These are phyloP conservation scores for Vitis rupestris DNA, from an alignment of 164 flowering plant genomes.

Conservation along the genomic window DNA sequence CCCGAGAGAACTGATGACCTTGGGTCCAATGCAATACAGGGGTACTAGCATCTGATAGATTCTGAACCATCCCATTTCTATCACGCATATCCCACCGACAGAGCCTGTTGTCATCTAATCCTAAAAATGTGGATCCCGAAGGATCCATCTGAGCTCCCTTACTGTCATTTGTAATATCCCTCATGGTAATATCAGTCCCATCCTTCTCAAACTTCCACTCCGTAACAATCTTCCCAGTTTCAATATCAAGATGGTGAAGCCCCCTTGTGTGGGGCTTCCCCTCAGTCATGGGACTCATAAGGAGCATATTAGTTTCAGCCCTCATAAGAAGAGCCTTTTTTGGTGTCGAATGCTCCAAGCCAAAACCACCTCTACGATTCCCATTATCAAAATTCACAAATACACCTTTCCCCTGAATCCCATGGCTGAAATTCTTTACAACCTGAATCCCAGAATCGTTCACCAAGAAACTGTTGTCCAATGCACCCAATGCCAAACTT, in stretches of 20 bases:
- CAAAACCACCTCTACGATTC: constrained; percentile 21
- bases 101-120: constrained; percentile 85
- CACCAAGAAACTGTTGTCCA: constrained; percentile 94
- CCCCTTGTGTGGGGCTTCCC: constrained; percentile 63
- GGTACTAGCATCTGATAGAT: constrained; percentile 38
- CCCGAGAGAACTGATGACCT: constrained; percentile 93
- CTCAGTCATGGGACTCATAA: constrained; percentile 71
- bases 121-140: constrained; percentile 87
- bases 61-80: constrained; percentile 81
- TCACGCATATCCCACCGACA: constrained; percentile 99
- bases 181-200: constrained; percentile 78
- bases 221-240: constrained; percentile 82
- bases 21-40: constrained; percentile 94
- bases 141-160: constrained; percentile 94
- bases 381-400: constrained; percentile 59
- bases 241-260: constrained; percentile 87
- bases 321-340: constrained; percentile 84
- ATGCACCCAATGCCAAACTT: constrained; percentile 94
- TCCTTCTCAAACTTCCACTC: constrained; percentile 93
- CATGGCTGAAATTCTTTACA: constrained; percentile 86
- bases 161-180: constrained; percentile 77
- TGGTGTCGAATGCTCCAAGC: constrained; percentile 44
- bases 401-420: constrained; percentile 91
- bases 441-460: constrained; percentile 87
- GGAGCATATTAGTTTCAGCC: constrained; percentile 89